Percentiles rank a stretch among this genome's conserved stretches.
Conservation (phyloP, 345 rosid species). For the Corymbia maculata region DNA sequence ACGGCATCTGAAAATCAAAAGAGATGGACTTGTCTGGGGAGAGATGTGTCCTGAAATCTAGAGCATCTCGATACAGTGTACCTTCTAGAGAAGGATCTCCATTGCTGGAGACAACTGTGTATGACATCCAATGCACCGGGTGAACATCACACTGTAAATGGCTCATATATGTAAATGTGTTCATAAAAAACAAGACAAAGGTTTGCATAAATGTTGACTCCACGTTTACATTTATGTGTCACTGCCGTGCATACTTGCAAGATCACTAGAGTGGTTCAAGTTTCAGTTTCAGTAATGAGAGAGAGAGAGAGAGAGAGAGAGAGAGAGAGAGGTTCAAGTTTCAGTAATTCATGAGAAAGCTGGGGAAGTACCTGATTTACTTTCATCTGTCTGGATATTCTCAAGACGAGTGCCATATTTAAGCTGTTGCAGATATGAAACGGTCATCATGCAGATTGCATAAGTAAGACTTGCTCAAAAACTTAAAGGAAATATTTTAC, state of each 20-base stretch:
- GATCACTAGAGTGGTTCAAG: background rate
- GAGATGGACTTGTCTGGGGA: conserved; percentile 1
- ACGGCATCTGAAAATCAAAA: conserved; percentile 31
- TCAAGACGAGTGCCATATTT: conserved; percentile 41
- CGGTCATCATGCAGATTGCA: background rate
- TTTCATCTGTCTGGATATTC: conserved; percentile 48
- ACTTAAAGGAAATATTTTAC: conserved; percentile 15
- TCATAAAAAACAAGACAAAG: background rate
- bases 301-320: background rate
- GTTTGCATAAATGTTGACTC: background rate
- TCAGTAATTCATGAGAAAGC: background rate
- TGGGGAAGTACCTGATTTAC: conserved; percentile 11
- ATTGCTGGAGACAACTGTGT: conserved; percentile 19
- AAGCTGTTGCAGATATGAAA: conserved; percentile 41
- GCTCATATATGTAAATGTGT: background rate
- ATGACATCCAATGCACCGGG: background rate
- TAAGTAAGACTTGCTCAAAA: background rate
- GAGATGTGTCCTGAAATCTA: conserved; percentile 4
- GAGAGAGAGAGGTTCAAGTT: background rate
- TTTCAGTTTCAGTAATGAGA: too few species aligned
- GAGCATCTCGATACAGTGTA: conserved; percentile 6
- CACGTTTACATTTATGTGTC: background rate
- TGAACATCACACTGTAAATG: background rate
- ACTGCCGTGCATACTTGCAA: background rate
- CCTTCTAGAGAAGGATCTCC: conserved; percentile 17